Percentiles rank a stretch among this genome's conserved stretches.
These are phyloP conservation scores for Globisporangium middletonii DNA, from an alignment of 352 stramenopile species.

Conservation along the genomic window DNA sequence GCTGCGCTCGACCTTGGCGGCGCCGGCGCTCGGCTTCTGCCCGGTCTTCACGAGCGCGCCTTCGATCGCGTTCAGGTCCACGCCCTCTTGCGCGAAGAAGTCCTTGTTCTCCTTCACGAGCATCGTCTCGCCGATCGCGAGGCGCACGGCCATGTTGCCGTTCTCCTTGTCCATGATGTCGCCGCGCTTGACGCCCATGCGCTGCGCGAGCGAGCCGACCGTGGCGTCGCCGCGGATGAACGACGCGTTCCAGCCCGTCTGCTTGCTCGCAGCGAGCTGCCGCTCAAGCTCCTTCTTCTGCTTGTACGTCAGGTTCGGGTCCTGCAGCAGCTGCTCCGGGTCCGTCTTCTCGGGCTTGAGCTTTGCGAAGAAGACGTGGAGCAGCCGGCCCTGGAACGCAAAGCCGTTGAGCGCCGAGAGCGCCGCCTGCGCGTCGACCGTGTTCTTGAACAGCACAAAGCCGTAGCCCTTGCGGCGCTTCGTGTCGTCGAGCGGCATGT, in stretches of 20 bases:
- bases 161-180: constrained; percentile 94
- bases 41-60: constrained; percentile 54
- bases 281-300: constrained; percentile 89
- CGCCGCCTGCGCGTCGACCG: constrained; percentile 85
- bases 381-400: constrained; percentile 94
- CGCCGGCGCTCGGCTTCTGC: constrained; percentile 19
- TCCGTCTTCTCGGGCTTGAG: constrained; percentile 61
- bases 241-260: constrained; percentile 94
- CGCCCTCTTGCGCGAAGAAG: constrained; percentile 93
- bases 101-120: constrained; percentile 97
- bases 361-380: constrained; percentile 92
- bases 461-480: constrained; percentile 96
- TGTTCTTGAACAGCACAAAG: constrained; percentile 95
- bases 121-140: constrained; percentile 97
- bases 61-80: constrained; percentile 94
- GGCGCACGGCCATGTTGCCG: constrained; percentile 95
- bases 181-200: constrained; percentile 90
- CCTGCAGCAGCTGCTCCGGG: constrained; percentile 43
- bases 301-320: constrained; percentile 82
- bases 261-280: constrained; percentile 67
- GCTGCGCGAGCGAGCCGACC: constrained; percentile 69
- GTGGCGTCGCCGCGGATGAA: constrained; percentile 79
- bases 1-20: constrained; percentile 86
- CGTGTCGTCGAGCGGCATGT: constrained; percentile 96
- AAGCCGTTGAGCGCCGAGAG: constrained; percentile 89